Conservation (phyloP, 1,284 basidiomycete species). For the Blastosporella zonata region DNA sequence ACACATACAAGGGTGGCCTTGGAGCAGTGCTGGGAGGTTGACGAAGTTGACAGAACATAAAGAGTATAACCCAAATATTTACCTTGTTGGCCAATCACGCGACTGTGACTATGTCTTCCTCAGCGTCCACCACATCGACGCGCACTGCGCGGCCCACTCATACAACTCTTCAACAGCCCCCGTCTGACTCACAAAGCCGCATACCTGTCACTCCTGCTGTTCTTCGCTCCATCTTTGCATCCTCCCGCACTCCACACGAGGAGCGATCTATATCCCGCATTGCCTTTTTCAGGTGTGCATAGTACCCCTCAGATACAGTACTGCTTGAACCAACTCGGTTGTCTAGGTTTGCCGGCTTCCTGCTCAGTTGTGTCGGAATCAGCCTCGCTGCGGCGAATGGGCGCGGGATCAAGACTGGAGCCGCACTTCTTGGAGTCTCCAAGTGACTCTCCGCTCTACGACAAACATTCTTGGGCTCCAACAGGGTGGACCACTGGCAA, state of each 20-base stretch:
- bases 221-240: conserved; percentile 77
- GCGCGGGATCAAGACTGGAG: conserved; percentile 59
- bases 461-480: neutral
- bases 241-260: conserved; percentile 72
- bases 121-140: conserved; percentile 38
- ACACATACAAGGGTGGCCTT: neutral
- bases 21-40: neutral
- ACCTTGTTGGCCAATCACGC: conserved; percentile 14
- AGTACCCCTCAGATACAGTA: conserved; percentile 5
- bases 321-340: conserved; percentile 5
- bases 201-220: conserved; percentile 80
- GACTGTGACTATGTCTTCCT: conserved; percentile 35
- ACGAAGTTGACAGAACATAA: neutral
- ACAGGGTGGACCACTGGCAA: neutral
- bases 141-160: conserved; percentile 34
- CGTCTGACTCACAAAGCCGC: conserved; percentile 43
- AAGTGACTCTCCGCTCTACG: conserved; percentile 24
- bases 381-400: conserved; percentile 68
- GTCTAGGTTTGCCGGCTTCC: conserved; percentile 70
- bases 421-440: conserved; percentile 60
- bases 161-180: conserved; percentile 29
- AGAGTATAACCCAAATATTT: neutral
- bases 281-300: conserved; percentile 72
- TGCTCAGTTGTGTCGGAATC: conserved; percentile 76
- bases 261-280: conserved; percentile 77